A percentile compares a stretch with the other conserved stretches of the same genome.
Evolutionary conservation across 495 filamentous ascomycete genomes (phyloP).

Genomic region (Darksidea phi): DNA sequence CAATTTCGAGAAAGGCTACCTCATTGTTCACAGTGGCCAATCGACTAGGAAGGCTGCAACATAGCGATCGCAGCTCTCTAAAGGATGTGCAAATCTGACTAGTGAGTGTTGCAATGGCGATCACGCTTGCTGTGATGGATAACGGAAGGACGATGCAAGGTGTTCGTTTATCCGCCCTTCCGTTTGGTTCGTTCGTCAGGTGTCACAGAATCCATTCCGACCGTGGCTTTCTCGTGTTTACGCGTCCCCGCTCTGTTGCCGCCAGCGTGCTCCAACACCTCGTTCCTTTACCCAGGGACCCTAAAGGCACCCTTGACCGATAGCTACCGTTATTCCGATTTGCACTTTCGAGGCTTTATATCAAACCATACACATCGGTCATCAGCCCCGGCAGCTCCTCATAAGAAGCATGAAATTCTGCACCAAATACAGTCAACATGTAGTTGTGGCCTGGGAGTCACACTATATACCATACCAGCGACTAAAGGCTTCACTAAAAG

Average conservation of each 20-base stretch:
- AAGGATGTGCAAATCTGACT: slow-evolving; percentile 20
- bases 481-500: slow-evolving; percentile 11
- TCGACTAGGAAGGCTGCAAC: slow-evolving; percentile 23
- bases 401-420: slow-evolving; percentile 7
- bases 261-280: background rate
- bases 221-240: background rate
- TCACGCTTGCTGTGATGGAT: slow-evolving; percentile 30
- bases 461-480: slow-evolving; percentile 14
- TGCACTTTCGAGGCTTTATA: too few species aligned
- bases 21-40: slow-evolving; percentile 38
- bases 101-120: slow-evolving; percentile 22
- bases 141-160: too few species aligned
- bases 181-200: background rate
- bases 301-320: too few species aligned
- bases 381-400: background rate
- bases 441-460: slow-evolving; percentile 6
- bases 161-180: too few species aligned
- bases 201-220: background rate
- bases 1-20: slow-evolving; percentile 33
- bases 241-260: background rate
- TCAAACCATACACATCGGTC: background rate
- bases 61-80: slow-evolving; percentile 25
- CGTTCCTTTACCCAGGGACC: background rate
- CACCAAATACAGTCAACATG: background rate
- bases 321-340: too few species aligned